A percentile compares a stretch with the other conserved stretches of the same genome.
These are phyloP conservation scores for Magnolia sinica DNA, from an alignment of 164 flowering plant species.

Conservation along the genomic window DNA sequence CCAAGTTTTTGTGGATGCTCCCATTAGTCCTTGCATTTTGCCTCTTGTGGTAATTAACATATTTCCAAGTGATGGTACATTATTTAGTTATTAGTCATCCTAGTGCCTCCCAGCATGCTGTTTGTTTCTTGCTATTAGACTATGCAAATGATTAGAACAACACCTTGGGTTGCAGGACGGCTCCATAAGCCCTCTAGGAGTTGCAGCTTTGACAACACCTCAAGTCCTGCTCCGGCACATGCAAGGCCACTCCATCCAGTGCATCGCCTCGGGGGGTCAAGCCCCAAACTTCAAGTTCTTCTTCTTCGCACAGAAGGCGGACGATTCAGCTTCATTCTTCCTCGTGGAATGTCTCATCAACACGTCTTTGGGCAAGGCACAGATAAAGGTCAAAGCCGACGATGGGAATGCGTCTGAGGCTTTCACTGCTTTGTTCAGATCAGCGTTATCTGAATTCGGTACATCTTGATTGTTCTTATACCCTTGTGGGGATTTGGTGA, in stretches of 20 bases:
- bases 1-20: not conserved
- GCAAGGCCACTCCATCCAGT: conserved; percentile 81
- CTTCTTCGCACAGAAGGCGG: conserved; percentile 90
- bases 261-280: conserved; percentile 97
- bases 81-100: not conserved
- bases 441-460: conserved; percentile 70
- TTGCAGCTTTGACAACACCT: conserved; percentile 65
- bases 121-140: not conserved
- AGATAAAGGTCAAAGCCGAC: conserved; percentile 82
- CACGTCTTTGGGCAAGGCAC: conserved; percentile 80
- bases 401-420: conserved; percentile 68
- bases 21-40: not conserved
- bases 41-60: too few relatives aligned
- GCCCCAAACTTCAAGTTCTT: conserved; percentile 93
- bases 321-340: conserved; percentile 54
- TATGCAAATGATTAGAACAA: not conserved
- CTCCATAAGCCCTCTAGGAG: conserved; percentile 67
- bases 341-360: conserved; percentile 87
- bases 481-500: not conserved
- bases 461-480: conserved; percentile 19
- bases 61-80: too few relatives aligned
- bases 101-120: not conserved
- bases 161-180: conserved; percentile 47
- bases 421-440: conserved; percentile 63
- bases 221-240: conserved; percentile 80